These are phyloP conservation scores for Barnettozyma vustinii DNA, from an alignment of 805 yeast genomes.

Conservation along the genomic window DNA sequence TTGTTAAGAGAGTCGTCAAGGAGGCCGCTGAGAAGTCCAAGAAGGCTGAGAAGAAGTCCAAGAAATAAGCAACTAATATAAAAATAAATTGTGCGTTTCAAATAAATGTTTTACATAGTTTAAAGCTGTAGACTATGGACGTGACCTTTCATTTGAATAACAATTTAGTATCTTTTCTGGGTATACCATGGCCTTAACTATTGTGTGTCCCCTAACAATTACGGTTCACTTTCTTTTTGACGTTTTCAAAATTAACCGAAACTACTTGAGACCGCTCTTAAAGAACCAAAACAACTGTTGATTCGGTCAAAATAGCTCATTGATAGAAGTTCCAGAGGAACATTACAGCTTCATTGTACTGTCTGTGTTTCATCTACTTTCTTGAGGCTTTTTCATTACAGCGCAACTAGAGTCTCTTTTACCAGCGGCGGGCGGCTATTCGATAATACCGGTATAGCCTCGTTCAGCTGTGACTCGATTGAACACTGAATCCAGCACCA, in stretches of 20 bases:
- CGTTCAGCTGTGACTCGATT: not conserved
- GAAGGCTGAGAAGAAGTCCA: constrained; percentile 44
- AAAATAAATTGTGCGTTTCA: not conserved
- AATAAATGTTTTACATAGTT: constrained; percentile 6
- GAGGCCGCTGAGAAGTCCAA: constrained; percentile 89
- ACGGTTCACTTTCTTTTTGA: not conserved
- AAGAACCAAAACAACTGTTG: not conserved
- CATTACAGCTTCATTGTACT: not conserved
- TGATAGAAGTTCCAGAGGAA: not conserved
- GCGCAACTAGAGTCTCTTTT: not conserved
- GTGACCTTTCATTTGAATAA: not conserved
- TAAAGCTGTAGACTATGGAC: not conserved
- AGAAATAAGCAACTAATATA: constrained; percentile 18
- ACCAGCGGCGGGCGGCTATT: not conserved
- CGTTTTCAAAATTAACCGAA: not conserved
- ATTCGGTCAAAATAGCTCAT: not conserved
- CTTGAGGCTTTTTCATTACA: not conserved
- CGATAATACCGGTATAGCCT: not conserved
- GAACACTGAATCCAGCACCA: not conserved
- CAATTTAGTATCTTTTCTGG: not conserved
- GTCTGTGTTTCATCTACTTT: not conserved
- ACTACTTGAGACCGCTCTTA: not conserved
- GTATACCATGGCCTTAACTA: not conserved
- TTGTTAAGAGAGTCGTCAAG: constrained; percentile 98
- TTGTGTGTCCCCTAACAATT: not conserved